phyloP scores from a whole-genome alignment of 345 rosid species.

The Pistacia atlantica region DNA sequence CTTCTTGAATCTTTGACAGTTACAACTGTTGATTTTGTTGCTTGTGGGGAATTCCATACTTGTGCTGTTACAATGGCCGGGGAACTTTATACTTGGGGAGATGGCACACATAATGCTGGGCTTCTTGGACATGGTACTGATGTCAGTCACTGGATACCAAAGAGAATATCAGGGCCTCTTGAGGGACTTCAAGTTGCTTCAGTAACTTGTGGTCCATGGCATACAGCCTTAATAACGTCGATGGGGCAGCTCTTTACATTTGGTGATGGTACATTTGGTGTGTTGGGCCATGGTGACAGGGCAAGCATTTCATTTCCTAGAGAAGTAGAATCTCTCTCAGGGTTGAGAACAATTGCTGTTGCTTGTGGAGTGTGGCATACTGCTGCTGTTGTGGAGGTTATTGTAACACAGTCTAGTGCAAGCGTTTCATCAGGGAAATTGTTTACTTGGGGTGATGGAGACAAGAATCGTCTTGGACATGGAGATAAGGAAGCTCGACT shows the following conservation, averaged over 20 bases:
- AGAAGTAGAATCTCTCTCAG: conserved; percentile 87
- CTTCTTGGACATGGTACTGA: conserved; percentile 91
- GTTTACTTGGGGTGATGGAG: conserved; percentile 99
- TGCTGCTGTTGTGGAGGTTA: conserved; percentile 94
- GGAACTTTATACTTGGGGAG: conserved; percentile 97
- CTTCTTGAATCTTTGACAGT: conserved; percentile 75
- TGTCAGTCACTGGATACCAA: conserved; percentile 97
- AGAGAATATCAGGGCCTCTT: conserved; percentile 89
- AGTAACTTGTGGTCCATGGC: conserved; percentile 97
- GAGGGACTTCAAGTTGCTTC: conserved; percentile 89
- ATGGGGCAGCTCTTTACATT: conserved; percentile 90
- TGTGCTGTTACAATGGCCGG: conserved; percentile 94
- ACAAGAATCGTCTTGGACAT: conserved; percentile 92
- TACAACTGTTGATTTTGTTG: conserved; percentile 70
- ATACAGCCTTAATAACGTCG: conserved; percentile 86
- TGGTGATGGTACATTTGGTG: conserved; percentile 98
- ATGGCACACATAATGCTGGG: conserved; percentile 89
- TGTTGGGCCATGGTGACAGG: conserved; percentile 84
- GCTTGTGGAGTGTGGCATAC: conserved; percentile 99
- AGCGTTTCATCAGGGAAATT: conserved; percentile 80
- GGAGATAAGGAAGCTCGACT: conserved; percentile 91
- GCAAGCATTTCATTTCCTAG: conserved; percentile 69
- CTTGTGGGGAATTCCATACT: conserved; percentile 96
- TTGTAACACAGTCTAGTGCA: conserved; percentile 75
- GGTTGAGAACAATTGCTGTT: conserved; percentile 78